phyloP scores from a whole-genome alignment of 345 rosid genomes.

The Eutrema heterophyllum region DNA sequence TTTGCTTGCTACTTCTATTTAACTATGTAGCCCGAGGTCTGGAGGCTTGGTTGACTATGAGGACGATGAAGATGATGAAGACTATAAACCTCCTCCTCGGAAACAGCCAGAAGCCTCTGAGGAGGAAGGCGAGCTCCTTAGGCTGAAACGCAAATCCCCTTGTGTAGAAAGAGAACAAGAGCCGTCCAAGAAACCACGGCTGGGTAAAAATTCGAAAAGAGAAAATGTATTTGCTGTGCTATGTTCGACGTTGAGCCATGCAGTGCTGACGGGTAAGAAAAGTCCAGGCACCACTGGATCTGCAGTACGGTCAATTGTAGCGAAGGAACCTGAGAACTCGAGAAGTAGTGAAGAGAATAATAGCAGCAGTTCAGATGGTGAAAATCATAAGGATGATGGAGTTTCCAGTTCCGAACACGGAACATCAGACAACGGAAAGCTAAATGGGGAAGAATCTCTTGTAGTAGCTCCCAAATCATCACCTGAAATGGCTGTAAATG shows the following conservation, averaged over 20 bases:
- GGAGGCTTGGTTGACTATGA: constrained; percentile 96
- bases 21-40: constrained; percentile 48
- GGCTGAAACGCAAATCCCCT: constrained; percentile 65
- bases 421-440: constrained; percentile 31
- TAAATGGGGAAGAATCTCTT: constrained; percentile 53
- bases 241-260: constrained; percentile 82
- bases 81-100: constrained; percentile 83
- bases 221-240: constrained; percentile 65
- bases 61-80: constrained; percentile 97
- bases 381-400: constrained; percentile 49
- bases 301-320: constrained; percentile 9
- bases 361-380: constrained; percentile 44
- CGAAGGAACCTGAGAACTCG: constrained; percentile 28
- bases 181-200: constrained; percentile 52
- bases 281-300: constrained; percentile 28
- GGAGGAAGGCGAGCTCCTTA: constrained; percentile 59
- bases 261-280: constrained; percentile 71
- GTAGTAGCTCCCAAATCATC: constrained; percentile 70
- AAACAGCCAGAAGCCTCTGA: constrained; percentile 55
- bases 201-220: constrained; percentile 55
- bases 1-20: background rate
- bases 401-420: constrained; percentile 61
- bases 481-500: constrained; percentile 91
- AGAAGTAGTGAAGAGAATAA: constrained; percentile 34
- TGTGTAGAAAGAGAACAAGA: constrained; percentile 62